Evolutionary conservation across 345 rosid species (phyloP), one percentile per base, ranked within the genome.

Genomic region (Camelina hispida): DNA sequence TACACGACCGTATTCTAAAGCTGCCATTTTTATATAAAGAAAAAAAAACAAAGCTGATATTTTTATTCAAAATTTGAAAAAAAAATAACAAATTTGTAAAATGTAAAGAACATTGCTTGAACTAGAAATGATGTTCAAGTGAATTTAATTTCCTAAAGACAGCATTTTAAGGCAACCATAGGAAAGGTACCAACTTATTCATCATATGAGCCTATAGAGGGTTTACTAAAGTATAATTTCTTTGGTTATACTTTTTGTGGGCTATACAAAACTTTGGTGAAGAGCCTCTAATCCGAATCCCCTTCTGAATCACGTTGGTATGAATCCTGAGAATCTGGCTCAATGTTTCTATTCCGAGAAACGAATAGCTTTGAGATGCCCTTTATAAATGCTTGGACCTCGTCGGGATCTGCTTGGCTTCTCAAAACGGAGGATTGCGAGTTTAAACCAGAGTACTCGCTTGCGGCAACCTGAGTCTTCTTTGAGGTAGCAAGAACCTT

Each of bases 321-420:
- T 38, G 81, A 66, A 62, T 87, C 88, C 65, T 85, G 90, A 9
- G 76, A 58, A 57, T 88, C 89, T 7, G 90, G 55, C 65, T 77
- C 88, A 75, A 85, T 79, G 73, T 90, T 89, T 80, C 86, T 69
- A 22, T 85, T 78, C 37, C 84, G 92, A 67, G 96, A 85, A 58
- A 85, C 81, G 25, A 89, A 87, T 64, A 90, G 88, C 86, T 84
- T 89, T 15, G 94, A 89, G 69, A 95, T 84, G 70, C 89, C 97
- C 72, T 58, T 86, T 40, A 90, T 88, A 40, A 91, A 86, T 44
- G 87, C 87, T 77, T 90, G 90, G 57, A 90, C 93, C 73, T 90
- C 94, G 68, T 85, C 89, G 0, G 89, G 43, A 18, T 84, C 86
- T 23, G 78, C 64, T 25, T 52, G 81, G 74, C 22, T 75, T 34